Evolutionary conservation across 306 rosid species (phyloP), one percentile per base, ranked within the genome.

Genomic region (Glycine latifolia): DNA sequence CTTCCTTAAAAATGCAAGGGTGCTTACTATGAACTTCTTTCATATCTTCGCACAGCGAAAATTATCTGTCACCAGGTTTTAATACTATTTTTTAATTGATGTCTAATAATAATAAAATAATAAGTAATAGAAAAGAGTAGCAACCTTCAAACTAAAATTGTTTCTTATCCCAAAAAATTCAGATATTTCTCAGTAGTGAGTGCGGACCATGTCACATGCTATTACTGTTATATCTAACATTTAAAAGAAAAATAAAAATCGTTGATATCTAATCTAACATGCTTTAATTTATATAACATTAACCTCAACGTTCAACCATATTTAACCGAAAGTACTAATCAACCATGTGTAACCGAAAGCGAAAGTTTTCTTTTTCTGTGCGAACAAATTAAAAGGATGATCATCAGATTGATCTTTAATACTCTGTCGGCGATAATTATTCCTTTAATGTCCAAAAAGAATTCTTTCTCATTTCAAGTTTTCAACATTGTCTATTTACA

Each of bases 241-340:
- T 50, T 56, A 56, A n/a, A 56, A 56, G 13, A n/a, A 54, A 50
- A 43, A 43, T 43, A 10, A 54, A 54, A 54, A 54, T 47, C 14
- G 5, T 14, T 58, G 15, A 71, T 71, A 13, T 31, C 61, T 33
- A 65, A 63, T 50, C 81, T 67, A 53, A 67, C 54, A 35, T 67
- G 44, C 53, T 66, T 78, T 63, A 65, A 37, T 33, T 65, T 37
- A 37, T 35, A 31, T 76, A 33, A 48, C 49, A 48, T 53, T 1
- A 44, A 9, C 59, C 49, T 49, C 54, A 49, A 3, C 14, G 54
- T 10, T 11, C 67, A 50, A 53, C 75, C 31, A 15, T 74, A 55
- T 41, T 67, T 5, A 78, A 54, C 82, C 56, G 33, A 78, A 67
- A 67, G 82, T 68, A 7, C 55, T 54, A 69, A 55, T 35, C 69